A percentile compares a stretch with the other conserved stretches of the same genome.
Evolutionary conservation across 2,329 filamentous ascomycete genomes (phyloP).

Genomic region (Graphiopsis chlorocephala): DNA sequence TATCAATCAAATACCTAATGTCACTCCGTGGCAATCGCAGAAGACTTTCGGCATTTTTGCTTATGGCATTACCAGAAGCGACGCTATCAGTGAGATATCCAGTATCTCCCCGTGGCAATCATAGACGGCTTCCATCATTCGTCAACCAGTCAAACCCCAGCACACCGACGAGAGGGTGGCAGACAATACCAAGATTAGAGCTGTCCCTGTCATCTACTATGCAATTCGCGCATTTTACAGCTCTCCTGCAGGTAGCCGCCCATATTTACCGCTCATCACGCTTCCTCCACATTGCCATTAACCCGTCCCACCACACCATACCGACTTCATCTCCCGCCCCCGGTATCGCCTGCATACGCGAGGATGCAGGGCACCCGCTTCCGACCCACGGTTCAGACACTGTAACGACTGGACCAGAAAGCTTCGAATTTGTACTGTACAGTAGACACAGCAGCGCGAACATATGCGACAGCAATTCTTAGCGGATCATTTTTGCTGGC

Average conservation of each 20-base stretch:
- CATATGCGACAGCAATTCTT: neutral
- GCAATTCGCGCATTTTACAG: neutral
- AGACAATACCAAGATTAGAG: neutral
- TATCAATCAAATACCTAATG: neutral
- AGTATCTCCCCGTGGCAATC: neutral
- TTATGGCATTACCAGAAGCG: neutral
- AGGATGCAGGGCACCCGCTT: neutral
- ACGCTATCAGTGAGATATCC: neutral
- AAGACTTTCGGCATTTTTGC: neutral
- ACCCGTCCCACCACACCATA: slow-evolving; percentile 1
- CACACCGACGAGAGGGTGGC: neutral
- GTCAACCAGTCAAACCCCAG: too few species aligned
- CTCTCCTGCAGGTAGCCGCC: neutral
- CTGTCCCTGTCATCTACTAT: neutral
- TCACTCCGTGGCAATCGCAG: neutral
- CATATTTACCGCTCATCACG: neutral
- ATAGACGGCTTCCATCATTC: too few species aligned
- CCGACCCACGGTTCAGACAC: neutral
- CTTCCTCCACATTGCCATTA: neutral
- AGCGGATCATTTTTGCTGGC: neutral
- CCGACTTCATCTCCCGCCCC: neutral
- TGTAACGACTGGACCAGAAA: neutral
- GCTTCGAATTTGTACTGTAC: neutral
- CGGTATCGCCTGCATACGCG: slow-evolving; percentile 1
- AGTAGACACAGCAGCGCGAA: neutral